Conservation (phyloP, 2,329 filamentous ascomycete genomes). For the Microsporum canis region DNA sequence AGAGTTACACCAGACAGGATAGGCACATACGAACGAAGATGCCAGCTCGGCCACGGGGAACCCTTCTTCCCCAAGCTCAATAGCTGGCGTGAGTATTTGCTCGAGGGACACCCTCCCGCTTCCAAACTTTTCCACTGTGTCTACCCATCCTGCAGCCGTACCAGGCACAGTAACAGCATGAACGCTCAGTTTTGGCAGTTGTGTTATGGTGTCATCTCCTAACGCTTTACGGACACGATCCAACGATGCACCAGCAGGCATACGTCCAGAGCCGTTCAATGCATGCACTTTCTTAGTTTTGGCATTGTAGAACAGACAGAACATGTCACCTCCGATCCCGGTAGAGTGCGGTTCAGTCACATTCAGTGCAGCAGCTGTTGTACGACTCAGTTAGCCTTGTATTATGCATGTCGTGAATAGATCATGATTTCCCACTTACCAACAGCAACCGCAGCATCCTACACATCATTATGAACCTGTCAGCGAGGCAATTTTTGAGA, state of each 20-base stretch:
- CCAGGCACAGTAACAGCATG: constrained; percentile 82
- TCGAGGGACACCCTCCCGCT: constrained; percentile 69
- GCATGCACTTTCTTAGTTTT: constrained; percentile 69
- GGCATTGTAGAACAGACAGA: constrained; percentile 84
- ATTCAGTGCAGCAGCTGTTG: constrained; percentile 72
- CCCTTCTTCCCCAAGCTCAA: constrained; percentile 73
- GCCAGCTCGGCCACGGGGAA: constrained; percentile 80
- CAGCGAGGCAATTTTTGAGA: not conserved
- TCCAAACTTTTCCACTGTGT: constrained; percentile 76
- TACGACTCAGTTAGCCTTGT: not conserved
- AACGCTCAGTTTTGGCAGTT: constrained; percentile 63
- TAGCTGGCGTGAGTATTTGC: constrained; percentile 71
- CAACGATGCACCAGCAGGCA: constrained; percentile 56
- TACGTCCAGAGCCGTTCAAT: constrained; percentile 86
- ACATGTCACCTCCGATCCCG: constrained; percentile 95
- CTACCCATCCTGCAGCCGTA: constrained; percentile 85
- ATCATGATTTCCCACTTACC: constrained; percentile 39
- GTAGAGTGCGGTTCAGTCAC: constrained; percentile 88
- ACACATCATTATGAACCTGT: not conserved
- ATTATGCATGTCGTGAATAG: not conserved
- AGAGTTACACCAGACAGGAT: not conserved
- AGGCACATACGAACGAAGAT: constrained; percentile 51
- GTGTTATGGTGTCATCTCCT: constrained; percentile 47
- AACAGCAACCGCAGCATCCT: constrained; percentile 95
- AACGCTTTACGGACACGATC: constrained; percentile 60